Evolutionary conservation across 1,284 basidiomycete species (phyloP).

Genomic region (Coniferiporia weirii): DNA sequence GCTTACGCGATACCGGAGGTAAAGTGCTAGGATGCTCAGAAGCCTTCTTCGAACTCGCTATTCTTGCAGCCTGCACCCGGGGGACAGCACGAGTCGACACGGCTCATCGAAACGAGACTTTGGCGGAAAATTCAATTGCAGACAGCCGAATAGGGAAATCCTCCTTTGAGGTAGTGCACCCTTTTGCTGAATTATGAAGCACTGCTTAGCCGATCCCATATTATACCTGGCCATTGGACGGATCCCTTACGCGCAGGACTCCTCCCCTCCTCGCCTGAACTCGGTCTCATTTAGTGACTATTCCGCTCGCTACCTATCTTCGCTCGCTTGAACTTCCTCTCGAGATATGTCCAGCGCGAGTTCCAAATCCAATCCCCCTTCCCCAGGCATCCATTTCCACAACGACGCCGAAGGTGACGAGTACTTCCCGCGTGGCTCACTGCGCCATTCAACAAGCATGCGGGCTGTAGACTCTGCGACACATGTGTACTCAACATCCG

Average conservation of each 20-base stretch:
- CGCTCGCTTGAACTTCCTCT: background rate
- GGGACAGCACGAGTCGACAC: background rate
- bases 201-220: background rate
- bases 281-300: background rate
- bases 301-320: background rate
- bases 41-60: background rate
- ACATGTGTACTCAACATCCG: background rate
- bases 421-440: slow-evolving; percentile 4
- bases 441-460: slow-evolving; percentile 2
- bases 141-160: background rate
- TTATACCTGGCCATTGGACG: background rate
- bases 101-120: background rate
- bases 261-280: background rate
- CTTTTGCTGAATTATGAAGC: background rate
- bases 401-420: background rate
- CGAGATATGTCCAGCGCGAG: slow-evolving; percentile 3
- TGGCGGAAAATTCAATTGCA: background rate
- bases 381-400: background rate
- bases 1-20: background rate
- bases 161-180: background rate
- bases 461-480: background rate
- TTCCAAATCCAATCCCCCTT: background rate
- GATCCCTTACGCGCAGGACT: background rate
- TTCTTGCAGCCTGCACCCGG: background rate
- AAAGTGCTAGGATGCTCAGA: background rate